Evolutionary conservation across 2,329 filamentous ascomycete species (phyloP).

Genomic region (Colletotrichum sp.): DNA sequence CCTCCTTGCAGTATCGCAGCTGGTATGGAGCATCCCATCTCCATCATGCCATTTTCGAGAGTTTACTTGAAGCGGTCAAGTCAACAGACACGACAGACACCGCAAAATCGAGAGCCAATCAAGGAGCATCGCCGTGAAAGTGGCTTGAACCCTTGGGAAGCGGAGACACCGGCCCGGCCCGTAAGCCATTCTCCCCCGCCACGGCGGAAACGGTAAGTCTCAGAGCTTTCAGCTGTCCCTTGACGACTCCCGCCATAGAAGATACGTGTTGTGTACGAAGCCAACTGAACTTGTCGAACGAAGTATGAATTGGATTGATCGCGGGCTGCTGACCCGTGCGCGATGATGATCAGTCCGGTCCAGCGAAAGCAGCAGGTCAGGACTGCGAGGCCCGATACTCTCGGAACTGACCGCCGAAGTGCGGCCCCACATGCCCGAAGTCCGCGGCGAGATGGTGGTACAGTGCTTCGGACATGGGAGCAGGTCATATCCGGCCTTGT

Average conservation of each 20-base stretch:
- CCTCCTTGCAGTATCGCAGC: background rate
- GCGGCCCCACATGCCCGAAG: background rate
- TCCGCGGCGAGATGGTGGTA: background rate
- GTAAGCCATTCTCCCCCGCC: background rate
- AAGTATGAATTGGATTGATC: rapidly evolving
- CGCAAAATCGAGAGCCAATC: background rate
- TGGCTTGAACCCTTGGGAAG: background rate
- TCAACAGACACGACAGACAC: background rate
- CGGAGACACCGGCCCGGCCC: background rate
- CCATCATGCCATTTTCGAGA: background rate
- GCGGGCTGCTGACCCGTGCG: no score
- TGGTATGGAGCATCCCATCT: background rate
- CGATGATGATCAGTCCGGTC: rapidly evolving
- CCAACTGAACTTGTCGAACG: no score
- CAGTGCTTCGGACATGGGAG: background rate
- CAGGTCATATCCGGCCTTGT: no score
- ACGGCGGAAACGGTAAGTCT: background rate
- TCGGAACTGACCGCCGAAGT: background rate
- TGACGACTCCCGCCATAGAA: background rate
- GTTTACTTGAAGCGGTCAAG: background rate
- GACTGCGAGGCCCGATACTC: background rate
- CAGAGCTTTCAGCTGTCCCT: background rate
- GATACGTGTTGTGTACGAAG: background rate
- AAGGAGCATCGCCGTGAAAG: background rate
- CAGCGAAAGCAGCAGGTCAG: background rate